Percentiles rank a stretch among this genome's conserved stretches.
These are phyloP conservation scores for Danielozyma ontarioensis DNA, from an alignment of 805 yeast genomes.

Conservation along the genomic window DNA sequence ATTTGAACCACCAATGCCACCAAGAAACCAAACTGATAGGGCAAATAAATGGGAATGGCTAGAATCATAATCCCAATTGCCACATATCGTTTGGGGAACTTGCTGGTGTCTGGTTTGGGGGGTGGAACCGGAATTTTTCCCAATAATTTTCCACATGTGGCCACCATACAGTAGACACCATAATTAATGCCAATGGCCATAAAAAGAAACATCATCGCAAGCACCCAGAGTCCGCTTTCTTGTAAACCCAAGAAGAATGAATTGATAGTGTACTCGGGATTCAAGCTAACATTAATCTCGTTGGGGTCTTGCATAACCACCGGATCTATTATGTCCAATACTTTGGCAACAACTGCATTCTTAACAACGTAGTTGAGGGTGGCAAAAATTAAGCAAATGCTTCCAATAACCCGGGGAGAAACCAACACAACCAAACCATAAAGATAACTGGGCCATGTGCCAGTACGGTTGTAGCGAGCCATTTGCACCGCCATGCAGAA, in stretches of 20 bases:
- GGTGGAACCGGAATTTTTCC: too few relatives aligned
- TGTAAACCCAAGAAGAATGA: slow-evolving; percentile 66
- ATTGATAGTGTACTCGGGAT: slow-evolving; percentile 36
- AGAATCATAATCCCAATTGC: slow-evolving; percentile 34
- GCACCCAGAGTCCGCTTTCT: slow-evolving; percentile 47
- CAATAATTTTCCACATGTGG: not conserved
- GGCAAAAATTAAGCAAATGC: slow-evolving; percentile 19
- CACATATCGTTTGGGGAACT: slow-evolving; percentile 23
- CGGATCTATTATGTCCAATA: slow-evolving; percentile 48
- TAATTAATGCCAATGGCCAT: slow-evolving; percentile 42
- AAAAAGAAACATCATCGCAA: slow-evolving; percentile 54
- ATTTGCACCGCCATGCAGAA: slow-evolving; percentile 55
- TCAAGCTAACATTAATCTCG: slow-evolving; percentile 36
- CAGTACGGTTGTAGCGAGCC: slow-evolving; percentile 25
- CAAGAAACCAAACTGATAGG: slow-evolving; percentile 75
- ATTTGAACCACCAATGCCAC: slow-evolving; percentile 57
- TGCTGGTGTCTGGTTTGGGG: too few relatives aligned
- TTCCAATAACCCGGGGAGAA: slow-evolving; percentile 13
- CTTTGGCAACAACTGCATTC: slow-evolving; percentile 25
- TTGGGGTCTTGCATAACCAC: slow-evolving; percentile 43
- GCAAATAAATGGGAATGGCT: slow-evolving; percentile 57
- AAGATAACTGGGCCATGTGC: slow-evolving; percentile 25
- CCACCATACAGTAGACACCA: slow-evolving; percentile 23
- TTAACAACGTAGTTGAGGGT: slow-evolving; percentile 35
- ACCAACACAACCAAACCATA: slow-evolving; percentile 32